Base-by-base conservation (phyloP, 2,329 filamentous ascomycete genomes). In the Didymella segeticola region DNA sequence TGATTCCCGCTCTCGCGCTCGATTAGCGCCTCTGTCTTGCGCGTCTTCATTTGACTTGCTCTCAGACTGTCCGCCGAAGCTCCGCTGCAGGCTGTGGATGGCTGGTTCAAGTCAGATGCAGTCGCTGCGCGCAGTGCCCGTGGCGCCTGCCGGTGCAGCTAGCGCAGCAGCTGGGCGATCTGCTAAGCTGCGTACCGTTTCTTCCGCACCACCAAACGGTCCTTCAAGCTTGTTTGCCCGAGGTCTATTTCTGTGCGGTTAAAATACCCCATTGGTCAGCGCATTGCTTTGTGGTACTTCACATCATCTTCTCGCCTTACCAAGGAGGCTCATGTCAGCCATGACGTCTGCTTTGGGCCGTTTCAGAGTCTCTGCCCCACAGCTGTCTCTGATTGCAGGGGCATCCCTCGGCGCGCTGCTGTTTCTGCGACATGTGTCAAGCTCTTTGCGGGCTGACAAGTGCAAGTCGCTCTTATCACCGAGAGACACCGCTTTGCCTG, bases 381-480 rank as follows among this genome's bases (percentile, higher is more conserved):
- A 60, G 42, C 53, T 62, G 29, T 68, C 53, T 45, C 57, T 57
- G 41, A 59, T 62, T 38, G 68, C 66, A 30, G 65, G 61, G 31
- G 67, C 66, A 45, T 63, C 67, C 43, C 61, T 75, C 42, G 61
- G 61, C 15, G 61, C 64, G 20, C 60, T 69, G 22, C 42, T 67
- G n/a, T 30, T 69, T 11, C 56, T 67, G 39, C 61, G 58, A 38
- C 60, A 66, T 27, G 33, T 69, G 29, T 57, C 59, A 39, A 54
- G 47, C 15, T 61, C 63, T 11, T 57, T 67, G 42, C 49, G 51
- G 43, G 23, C 64, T 38, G 54, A 54, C 31, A 53, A 38, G 39
- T 43, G 57, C 12, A 51, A 48, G 29, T 55, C 61, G 1, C 61
- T 69, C 31, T 51, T 58, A 2, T 75, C 75, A 19, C 74, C 74